Percentiles rank a stretch among this genome's conserved stretches.
These are phyloP conservation scores for Letharia lupina DNA, from an alignment of 495 filamentous ascomycete genomes.

Conservation along the genomic window DNA sequence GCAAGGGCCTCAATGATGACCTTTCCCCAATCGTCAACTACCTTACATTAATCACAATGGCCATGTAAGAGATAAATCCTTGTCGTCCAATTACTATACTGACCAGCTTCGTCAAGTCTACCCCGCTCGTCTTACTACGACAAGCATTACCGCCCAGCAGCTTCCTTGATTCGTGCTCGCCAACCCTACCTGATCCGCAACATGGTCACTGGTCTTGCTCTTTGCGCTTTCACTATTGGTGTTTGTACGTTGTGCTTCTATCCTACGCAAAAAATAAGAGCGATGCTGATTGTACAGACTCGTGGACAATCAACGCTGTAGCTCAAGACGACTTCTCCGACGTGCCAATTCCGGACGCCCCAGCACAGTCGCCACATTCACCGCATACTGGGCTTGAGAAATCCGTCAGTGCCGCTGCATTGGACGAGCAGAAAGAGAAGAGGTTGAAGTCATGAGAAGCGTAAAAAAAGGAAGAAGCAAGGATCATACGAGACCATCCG, in stretches of 20 bases:
- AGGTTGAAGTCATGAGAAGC: slow-evolving; percentile 3
- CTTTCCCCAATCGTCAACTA: too few relatives aligned
- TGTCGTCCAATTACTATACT: background rate
- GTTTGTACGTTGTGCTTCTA: slow-evolving; percentile 59
- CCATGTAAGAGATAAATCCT: background rate
- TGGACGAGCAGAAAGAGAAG: slow-evolving; percentile 16
- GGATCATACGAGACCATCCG: background rate
- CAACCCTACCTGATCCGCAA: slow-evolving; percentile 91
- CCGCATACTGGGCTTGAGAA: slow-evolving; percentile 21
- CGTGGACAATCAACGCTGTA: slow-evolving; percentile 80
- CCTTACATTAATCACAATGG: background rate
- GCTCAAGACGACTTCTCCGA: slow-evolving; percentile 98
- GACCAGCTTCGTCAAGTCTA: slow-evolving; percentile 39
- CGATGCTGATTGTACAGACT: slow-evolving; percentile 45
- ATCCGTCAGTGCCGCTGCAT: slow-evolving; percentile 13
- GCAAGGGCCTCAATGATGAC: slow-evolving; percentile 7
- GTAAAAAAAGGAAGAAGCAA: background rate
- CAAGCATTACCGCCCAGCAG: slow-evolving; percentile 65
- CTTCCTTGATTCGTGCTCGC: slow-evolving; percentile 81
- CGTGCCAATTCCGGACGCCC: slow-evolving; percentile 71
- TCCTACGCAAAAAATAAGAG: background rate
- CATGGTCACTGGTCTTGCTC: slow-evolving; percentile 57
- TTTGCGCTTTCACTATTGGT: slow-evolving; percentile 60
- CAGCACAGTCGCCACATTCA: slow-evolving; percentile 37
- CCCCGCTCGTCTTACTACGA: slow-evolving; percentile 84